Base-by-base conservation (phyloP, 441 rosid genomes). In the Flueggea neowawraea region DNA sequence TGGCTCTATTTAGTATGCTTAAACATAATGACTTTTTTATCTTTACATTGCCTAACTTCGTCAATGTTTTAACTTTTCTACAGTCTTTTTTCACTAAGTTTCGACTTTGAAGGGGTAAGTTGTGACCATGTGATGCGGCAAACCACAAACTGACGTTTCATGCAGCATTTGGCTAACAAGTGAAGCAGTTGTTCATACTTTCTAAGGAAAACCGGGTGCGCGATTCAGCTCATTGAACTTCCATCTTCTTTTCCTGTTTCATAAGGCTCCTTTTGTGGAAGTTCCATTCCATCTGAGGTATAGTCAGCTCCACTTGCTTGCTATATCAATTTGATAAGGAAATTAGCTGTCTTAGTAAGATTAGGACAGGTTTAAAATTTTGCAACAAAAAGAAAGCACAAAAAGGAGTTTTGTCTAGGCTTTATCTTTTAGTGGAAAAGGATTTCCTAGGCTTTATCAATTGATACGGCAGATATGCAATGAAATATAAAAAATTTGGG, bases 111-210 rank as follows among this genome's bases (percentile, higher is more conserved):
- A 43, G 45, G 12, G 22, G 15, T 16, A 2, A 39, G 51, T 52
- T 12, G 4, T 11, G 39, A 22, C 28, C 16, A 62, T 53, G 66
- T 36, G 65, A 52, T 52, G 50, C 45, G 45, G 45, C 45, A 43
- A 11, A 43, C 12, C 12, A 11, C 12, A 11, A 6, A 43, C 3
- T 43, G 45, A 11, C 45, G 12, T 32, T 61, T 48, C 54, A 60
- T 49, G 16, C 10, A 10, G 15, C 43, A 47, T 36, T 17, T 13
- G 14, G 22, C 17, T 4, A 31, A 49, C 22, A 49, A 5, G 55
- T 49, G 11, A 60, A 60, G 52, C 31, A 33, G 28, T 3, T n/a
- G 17, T 2, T n/a, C 5, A 16, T 53, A 43, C 64, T 53, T 66
- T 44, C 49, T 56, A 14, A 39, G 41, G 33, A 14, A 41, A 41